phyloP scores from a whole-genome alignment of 306 rosid genomes.

The Quercus gilva region DNA sequence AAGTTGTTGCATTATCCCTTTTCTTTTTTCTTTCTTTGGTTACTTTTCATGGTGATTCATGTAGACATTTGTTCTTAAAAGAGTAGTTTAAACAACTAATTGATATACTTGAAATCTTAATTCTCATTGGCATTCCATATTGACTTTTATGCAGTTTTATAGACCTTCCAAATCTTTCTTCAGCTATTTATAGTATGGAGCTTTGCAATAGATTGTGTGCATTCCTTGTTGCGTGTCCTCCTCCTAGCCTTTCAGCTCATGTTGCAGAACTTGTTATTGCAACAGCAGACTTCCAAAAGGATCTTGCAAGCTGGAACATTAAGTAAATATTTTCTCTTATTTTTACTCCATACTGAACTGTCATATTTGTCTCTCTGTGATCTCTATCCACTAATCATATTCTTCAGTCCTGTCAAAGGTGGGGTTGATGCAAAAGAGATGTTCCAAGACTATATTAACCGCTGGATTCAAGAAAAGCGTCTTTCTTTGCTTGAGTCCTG shows the following conservation, averaged over 20 bases:
- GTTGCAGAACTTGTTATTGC: conserved; percentile 33
- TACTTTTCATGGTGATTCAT: too few relatives aligned
- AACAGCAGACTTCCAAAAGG: conserved; percentile 29
- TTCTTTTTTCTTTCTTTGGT: too few relatives aligned
- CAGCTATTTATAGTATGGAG: conserved; percentile 31
- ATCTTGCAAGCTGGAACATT: conserved; percentile 31
- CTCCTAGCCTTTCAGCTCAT: conserved; percentile 26
- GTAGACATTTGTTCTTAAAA: not conserved
- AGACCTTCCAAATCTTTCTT: conserved; percentile 36
- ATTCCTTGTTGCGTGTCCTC: conserved; percentile 34
- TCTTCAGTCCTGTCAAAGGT: conserved; percentile 25
- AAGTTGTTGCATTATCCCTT: too few relatives aligned
- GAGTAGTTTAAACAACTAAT: not conserved
- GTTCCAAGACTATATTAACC: conserved; percentile 25
- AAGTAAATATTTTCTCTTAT: conserved; percentile 13
- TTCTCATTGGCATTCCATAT: not conserved
- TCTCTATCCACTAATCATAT: not conserved
- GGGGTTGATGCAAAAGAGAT: conserved; percentile 37
- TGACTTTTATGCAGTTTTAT: conserved; percentile 27
- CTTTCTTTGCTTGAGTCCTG: conserved; percentile 29
- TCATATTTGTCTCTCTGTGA: not conserved
- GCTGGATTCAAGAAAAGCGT: conserved; percentile 34
- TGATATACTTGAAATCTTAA: not conserved
- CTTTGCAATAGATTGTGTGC: conserved; percentile 31
- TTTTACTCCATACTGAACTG: not conserved